A percentile compares a stretch with the other conserved stretches of the same genome.
Evolutionary conservation across 495 filamentous ascomycete species (phyloP).

Genomic region (Clavariopsis aquatica): DNA sequence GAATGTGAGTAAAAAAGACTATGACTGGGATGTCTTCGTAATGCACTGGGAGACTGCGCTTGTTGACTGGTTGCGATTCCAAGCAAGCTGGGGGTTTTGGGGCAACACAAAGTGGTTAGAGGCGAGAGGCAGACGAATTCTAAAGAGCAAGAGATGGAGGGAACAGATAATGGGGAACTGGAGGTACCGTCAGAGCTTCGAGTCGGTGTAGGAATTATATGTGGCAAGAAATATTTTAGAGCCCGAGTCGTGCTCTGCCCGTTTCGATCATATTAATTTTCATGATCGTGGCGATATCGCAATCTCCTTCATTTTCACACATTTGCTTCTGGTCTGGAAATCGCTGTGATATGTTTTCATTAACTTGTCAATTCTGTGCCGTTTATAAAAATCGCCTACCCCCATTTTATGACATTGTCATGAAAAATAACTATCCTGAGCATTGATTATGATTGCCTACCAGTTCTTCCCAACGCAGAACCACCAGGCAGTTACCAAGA

Average conservation of each 20-base stretch:
- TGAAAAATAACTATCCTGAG: too few species aligned
- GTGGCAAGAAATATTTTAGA: too few species aligned
- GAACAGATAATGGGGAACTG: conserved; percentile 5
- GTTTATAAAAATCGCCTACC: too few species aligned
- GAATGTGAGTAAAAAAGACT: conserved; percentile 28
- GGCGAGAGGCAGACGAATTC: conserved; percentile 29
- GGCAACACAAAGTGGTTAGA: conserved; percentile 51
- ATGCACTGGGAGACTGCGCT: conserved; percentile 52
- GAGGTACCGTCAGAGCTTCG: background rate
- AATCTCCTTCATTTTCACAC: too few species aligned
- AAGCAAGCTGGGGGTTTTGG: conserved; percentile 54
- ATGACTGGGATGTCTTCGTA: conserved; percentile 47
- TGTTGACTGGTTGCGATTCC: conserved; percentile 53
- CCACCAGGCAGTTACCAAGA: too few species aligned
- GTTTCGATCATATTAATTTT: background rate
- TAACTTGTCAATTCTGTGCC: too few species aligned
- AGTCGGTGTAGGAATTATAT: background rate
- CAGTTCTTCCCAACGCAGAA: too few species aligned
- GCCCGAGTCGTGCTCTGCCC: background rate
- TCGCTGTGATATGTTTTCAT: too few species aligned
- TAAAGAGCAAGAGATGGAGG: conserved; percentile 20
- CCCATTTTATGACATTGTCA: too few species aligned
- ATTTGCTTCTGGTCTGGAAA: too few species aligned
- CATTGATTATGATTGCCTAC: too few species aligned
- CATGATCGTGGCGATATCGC: too few species aligned